Base-by-base conservation (phyloP, 305 asterid genomes). In the Fraxinus sp. region DNA sequence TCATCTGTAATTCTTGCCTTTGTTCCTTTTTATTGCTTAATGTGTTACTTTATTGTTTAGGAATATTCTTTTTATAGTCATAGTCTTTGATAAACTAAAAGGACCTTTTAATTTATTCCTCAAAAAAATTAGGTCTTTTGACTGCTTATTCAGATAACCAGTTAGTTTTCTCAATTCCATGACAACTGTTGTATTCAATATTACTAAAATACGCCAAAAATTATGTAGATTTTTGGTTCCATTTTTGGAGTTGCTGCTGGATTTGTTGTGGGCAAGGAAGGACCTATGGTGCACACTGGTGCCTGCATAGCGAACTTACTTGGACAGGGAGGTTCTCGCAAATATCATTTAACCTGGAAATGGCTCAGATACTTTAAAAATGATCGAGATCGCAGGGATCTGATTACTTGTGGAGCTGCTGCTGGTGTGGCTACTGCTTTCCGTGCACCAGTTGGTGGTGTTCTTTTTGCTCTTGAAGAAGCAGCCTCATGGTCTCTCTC, bases 381-480 rank as follows among this genome's bases (percentile, higher is more conserved):
- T 82, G 98, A 94, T 59, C 86, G 97, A 64, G 98, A 94, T 80
- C 91, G 99, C 76, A 89, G 99, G 91, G 99, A 95, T 86, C 88
- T 95, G 89, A 94, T 95, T 86, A 95, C 99, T 59, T 95, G 98
- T 88, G 99, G 99, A 49, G 97, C 99, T 33, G 99, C 98, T 84
- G 99, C 99, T 87, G 99, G 99, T 87, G 99, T 95, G 52, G 97
- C 99, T 70, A 97, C 97, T 82, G 99, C 99, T 86, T 95, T 95
- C 81, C 99, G 99, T 57, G 98, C 99, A 83, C 99, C 99, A 71
- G 98, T 94, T 81, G 99, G 99, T 75, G 99, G 99, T 46, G 99
- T 95, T 64, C 98, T 95, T 83, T 95, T 95, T 83, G 98, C 99
- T 76, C 97, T 95, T 75, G 99, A 95, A 91, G 99, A 95, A 95